Evolutionary conservation across 768 basidiomycete genomes (phyloP).

Genomic region (Phylloporus scabripes): DNA sequence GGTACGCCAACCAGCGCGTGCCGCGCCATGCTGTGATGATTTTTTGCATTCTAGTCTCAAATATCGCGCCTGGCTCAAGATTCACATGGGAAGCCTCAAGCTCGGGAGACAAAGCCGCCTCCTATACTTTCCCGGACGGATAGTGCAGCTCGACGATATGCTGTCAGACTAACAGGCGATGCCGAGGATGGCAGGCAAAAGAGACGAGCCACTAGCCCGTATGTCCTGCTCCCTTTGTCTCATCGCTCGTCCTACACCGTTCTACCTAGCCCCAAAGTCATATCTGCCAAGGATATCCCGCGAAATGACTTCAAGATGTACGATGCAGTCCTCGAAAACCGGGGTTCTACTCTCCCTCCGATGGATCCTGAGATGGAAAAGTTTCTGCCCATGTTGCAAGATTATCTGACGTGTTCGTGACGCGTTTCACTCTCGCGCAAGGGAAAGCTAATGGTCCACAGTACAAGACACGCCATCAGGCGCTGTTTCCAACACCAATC

Average conservation of each 20-base stretch:
- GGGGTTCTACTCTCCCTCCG: slow-evolving; percentile 25
- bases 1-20: slow-evolving; percentile 34
- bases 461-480: slow-evolving; percentile 24
- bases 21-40: background rate
- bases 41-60: slow-evolving; percentile 39
- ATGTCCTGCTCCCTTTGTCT: slow-evolving; percentile 9
- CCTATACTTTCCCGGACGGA: slow-evolving; percentile 28
- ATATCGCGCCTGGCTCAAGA: slow-evolving; percentile 50
- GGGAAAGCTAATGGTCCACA: slow-evolving; percentile 9
- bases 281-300: slow-evolving; percentile 45
- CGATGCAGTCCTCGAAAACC: slow-evolving; percentile 55
- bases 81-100: slow-evolving; percentile 16
- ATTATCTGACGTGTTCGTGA: slow-evolving; percentile 59
- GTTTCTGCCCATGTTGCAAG: slow-evolving; percentile 70
- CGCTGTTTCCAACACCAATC: background rate
- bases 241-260: background rate
- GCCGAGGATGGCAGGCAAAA: slow-evolving; percentile 5
- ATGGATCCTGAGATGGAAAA: slow-evolving; percentile 66
- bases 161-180: slow-evolving; percentile 32
- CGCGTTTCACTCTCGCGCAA: background rate
- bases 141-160: slow-evolving; percentile 45
- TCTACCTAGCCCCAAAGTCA: slow-evolving; percentile 46
- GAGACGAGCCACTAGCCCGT: slow-evolving; percentile 42
- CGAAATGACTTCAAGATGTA: slow-evolving; percentile 58
- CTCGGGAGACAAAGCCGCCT: slow-evolving; percentile 9